Evolutionary conservation across 495 filamentous ascomycete genomes (phyloP).

Genomic region (Lichina pygmaea): DNA sequence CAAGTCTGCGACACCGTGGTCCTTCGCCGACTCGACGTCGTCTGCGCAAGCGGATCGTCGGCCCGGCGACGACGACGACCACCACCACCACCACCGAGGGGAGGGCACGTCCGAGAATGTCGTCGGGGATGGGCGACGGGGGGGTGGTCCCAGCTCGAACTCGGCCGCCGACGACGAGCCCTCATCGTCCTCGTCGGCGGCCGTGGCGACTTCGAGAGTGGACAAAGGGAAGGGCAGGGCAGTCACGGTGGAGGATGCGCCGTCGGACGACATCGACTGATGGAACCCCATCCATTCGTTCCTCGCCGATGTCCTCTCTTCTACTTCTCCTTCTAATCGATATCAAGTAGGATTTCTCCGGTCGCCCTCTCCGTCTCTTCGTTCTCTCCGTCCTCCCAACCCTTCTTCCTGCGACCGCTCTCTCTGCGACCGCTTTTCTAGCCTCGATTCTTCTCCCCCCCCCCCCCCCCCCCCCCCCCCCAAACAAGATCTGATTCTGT

Average conservation of each 20-base stretch:
- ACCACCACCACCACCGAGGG: background rate
- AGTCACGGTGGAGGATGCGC: constrained; percentile 2
- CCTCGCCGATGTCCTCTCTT: background rate
- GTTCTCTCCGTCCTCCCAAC: too few relatives aligned
- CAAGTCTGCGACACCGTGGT: background rate
- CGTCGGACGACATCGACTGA: background rate
- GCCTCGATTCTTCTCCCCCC: too few relatives aligned
- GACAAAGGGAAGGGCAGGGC: constrained; percentile 3
- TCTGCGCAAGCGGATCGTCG: background rate
- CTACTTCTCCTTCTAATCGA: background rate
- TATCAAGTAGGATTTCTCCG: too few relatives aligned
- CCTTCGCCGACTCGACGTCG: background rate
- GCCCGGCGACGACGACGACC: background rate
- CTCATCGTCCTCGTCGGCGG: background rate
- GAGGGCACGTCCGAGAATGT: background rate
- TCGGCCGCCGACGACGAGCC: background rate
- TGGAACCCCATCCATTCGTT: background rate
- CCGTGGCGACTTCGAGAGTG: background rate
- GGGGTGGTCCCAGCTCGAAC: background rate
- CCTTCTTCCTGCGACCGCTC: too few relatives aligned
- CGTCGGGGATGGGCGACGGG: background rate
- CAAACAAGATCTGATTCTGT: too few relatives aligned
- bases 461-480: too few relatives aligned
- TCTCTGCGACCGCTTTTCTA: too few relatives aligned
- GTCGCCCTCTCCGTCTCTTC: too few relatives aligned